Evolutionary conservation across 1,284 basidiomycete species (phyloP).

Genomic region (Malassezia dermatis): DNA sequence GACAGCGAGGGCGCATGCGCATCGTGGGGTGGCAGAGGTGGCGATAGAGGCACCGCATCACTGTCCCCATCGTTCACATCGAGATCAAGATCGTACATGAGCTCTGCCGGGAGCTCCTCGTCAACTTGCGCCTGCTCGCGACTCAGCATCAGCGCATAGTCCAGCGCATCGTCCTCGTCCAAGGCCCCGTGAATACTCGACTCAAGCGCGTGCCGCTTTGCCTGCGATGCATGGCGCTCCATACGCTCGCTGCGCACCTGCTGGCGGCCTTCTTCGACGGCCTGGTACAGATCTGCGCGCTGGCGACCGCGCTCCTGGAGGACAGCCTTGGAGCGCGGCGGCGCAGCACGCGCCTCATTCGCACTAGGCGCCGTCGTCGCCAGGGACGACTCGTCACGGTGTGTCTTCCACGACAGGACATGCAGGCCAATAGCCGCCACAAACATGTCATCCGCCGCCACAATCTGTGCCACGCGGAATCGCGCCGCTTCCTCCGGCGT

Average conservation of each 20-base stretch:
- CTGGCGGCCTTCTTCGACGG: conserved; percentile 28
- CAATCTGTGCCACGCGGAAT: conserved; percentile 57
- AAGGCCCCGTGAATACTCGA: conserved; percentile 58
- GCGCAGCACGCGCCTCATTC: neutral
- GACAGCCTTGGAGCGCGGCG: conserved; percentile 14
- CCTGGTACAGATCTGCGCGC: conserved; percentile 31
- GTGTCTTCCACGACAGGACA: conserved; percentile 59
- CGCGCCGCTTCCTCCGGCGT: conserved; percentile 49
- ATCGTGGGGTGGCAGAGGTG: neutral
- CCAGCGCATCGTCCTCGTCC: conserved; percentile 65
- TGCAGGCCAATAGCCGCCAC: conserved; percentile 58
- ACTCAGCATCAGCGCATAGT: conserved; percentile 74
- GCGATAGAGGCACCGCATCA: conserved; percentile 9
- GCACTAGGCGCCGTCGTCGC: conserved; percentile 41
- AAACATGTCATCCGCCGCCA: conserved; percentile 58
- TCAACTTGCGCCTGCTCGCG: conserved; percentile 56
- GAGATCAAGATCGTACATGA: conserved; percentile 9
- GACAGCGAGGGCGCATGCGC: neutral
- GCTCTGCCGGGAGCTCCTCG: conserved; percentile 13
- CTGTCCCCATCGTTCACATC: conserved; percentile 11
- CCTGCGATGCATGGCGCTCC: conserved; percentile 56
- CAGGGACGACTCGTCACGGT: conserved; percentile 49
- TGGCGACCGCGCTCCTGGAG: conserved; percentile 25
- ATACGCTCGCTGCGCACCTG: conserved; percentile 56
- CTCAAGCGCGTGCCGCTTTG: conserved; percentile 51